Evolutionary conservation across 768 basidiomycete species (phyloP).

Genomic region (Leucogyrophana mollusca): DNA sequence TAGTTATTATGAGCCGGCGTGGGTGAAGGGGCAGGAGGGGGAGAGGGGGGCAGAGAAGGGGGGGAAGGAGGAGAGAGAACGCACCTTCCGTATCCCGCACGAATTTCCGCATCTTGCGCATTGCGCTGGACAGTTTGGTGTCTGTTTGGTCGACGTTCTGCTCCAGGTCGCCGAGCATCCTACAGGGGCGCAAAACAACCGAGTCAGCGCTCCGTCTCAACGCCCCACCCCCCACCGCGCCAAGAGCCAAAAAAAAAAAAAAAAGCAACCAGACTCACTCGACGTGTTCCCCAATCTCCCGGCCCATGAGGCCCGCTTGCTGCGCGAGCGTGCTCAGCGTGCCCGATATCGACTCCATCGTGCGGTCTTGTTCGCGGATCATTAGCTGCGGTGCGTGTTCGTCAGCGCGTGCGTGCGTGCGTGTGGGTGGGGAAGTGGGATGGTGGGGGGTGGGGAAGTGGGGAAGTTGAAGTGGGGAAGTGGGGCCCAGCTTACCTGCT

Average conservation of each 20-base stretch:
- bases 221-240: too few relatives aligned
- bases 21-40: neutral
- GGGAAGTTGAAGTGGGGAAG: too few relatives aligned
- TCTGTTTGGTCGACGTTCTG: constrained; percentile 70
- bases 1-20: too few relatives aligned
- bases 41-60: too few relatives aligned
- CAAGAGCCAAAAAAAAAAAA: neutral
- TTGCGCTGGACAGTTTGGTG: constrained; percentile 60
- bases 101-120: constrained; percentile 73
- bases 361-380: constrained; percentile 84
- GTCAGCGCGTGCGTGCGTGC: neutral
- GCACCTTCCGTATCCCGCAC: constrained; percentile 80
- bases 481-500: constrained; percentile 64
- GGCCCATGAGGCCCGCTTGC: constrained; percentile 94
- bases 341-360: constrained; percentile 84
- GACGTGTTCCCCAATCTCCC: constrained; percentile 88
- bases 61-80: constrained; percentile 13
- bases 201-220: too few relatives aligned
- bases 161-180: constrained; percentile 81
- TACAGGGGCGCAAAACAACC: constrained; percentile 28
- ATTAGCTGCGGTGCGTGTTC: constrained; percentile 83
- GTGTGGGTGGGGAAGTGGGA: too few relatives aligned
- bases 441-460: neutral
- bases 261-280: constrained; percentile 52
- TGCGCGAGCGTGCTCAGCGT: constrained; percentile 81